These are phyloP conservation scores for Penicillium decumbens DNA, from an alignment of 2,329 filamentous ascomycete genomes.

Conservation along the genomic window DNA sequence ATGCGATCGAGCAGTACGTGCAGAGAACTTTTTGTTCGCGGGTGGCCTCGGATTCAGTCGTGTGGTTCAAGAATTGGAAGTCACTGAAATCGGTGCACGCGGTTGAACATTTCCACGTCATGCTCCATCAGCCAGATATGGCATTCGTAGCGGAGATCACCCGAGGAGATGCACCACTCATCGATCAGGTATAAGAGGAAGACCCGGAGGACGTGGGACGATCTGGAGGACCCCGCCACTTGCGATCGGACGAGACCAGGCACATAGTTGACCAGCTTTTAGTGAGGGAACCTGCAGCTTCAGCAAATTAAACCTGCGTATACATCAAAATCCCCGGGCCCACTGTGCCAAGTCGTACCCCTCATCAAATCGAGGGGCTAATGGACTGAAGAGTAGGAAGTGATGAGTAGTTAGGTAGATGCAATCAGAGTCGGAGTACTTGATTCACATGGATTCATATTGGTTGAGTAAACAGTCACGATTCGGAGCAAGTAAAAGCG, in stretches of 20 bases:
- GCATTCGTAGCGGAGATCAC: constrained; percentile 68
- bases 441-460: background rate
- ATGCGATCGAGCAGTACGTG: constrained; percentile 68
- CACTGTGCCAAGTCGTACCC: constrained; percentile 20
- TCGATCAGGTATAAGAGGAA: constrained; percentile 40
- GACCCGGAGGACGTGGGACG: background rate
- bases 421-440: background rate
- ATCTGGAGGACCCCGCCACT: background rate
- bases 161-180: constrained; percentile 65
- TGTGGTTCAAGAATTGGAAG: constrained; percentile 94
- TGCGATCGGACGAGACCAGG: background rate
- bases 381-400: background rate
- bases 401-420: background rate
- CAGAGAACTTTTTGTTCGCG: constrained; percentile 57
- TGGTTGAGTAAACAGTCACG: background rate
- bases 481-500: background rate
- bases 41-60: constrained; percentile 47
- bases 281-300: constrained; percentile 4
- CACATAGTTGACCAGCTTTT: background rate
- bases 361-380: constrained; percentile 15
- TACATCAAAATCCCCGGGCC: constrained; percentile 3
- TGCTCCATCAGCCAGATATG: constrained; percentile 73
- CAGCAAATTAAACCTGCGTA: background rate
- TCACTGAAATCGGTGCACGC: constrained; percentile 78
- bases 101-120: constrained; percentile 92